These are phyloP conservation scores for Orbilia blumenaviensis DNA, from an alignment of 2,329 filamentous ascomycete species.

Conservation along the genomic window DNA sequence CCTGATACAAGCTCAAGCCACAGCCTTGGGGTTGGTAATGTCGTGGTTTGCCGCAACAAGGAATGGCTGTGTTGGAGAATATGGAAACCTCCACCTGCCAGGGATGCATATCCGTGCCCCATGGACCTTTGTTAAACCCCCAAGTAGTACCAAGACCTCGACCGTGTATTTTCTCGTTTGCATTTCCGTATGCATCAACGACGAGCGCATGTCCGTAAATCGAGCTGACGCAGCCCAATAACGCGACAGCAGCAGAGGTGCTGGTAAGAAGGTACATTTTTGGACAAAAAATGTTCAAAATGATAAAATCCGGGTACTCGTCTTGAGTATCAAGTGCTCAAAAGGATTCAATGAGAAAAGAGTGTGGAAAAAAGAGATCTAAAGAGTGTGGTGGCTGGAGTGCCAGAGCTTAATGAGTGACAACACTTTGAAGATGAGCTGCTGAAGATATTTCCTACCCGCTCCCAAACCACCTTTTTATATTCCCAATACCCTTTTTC, in stretches of 20 bases:
- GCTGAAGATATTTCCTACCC: too few species aligned
- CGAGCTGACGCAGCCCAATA: neutral
- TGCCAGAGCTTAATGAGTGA: too few species aligned
- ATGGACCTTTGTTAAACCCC: too few species aligned
- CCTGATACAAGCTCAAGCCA: neutral
- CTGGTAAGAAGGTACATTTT: neutral
- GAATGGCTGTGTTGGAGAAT: neutral
- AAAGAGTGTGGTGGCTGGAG: too few species aligned
- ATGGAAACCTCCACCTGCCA: neutral
- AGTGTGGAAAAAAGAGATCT: too few species aligned
- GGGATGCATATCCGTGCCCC: neutral
- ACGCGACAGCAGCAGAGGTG: neutral
- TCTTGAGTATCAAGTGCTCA: too few species aligned
- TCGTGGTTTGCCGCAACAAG: neutral
- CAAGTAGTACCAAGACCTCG: neutral
- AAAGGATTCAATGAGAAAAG: too few species aligned
- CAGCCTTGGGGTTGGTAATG: neutral
- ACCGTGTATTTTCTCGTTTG: neutral
- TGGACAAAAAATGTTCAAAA: too few species aligned
- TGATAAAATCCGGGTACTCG: too few species aligned
- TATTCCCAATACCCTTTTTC: too few species aligned
- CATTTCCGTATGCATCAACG: neutral
- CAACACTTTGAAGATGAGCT: too few species aligned
- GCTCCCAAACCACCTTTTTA: too few species aligned
- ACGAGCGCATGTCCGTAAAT: neutral